Percentiles rank a stretch among this genome's conserved stretches.
Conservation (phyloP, 148 eudicot species). For the Rhododendron simsii region DNA sequence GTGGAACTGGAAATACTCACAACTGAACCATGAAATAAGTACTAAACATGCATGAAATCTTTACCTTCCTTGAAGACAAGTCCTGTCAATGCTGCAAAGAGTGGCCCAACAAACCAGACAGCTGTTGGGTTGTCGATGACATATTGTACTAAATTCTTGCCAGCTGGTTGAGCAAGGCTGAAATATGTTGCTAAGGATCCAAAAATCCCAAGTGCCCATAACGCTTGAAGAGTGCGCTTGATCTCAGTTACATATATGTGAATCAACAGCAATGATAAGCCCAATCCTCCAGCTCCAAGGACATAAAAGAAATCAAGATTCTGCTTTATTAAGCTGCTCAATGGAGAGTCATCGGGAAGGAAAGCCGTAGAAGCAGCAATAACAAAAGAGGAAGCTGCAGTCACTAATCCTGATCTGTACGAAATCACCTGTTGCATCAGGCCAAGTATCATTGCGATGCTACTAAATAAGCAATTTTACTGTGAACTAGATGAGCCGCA, state of each 20-base stretch:
- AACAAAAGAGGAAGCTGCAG: conserved; percentile 72
- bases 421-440: conserved; percentile 48
- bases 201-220: conserved; percentile 59
- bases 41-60: background rate
- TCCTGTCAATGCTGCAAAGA: conserved; percentile 86
- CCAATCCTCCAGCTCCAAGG: conserved; percentile 73
- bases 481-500: background rate
- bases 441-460: background rate
- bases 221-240: conserved; percentile 75
- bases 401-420: conserved; percentile 81
- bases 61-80: conserved; percentile 91
- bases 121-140: conserved; percentile 63
- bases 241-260: conserved; percentile 83
- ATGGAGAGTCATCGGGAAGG: conserved; percentile 29
- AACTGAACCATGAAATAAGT: background rate
- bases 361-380: conserved; percentile 58
- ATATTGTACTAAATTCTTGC: conserved; percentile 51
- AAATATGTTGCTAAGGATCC: conserved; percentile 64
- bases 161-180: conserved; percentile 60
- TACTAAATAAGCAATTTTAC: background rate
- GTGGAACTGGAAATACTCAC: background rate
- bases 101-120: conserved; percentile 85
- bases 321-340: conserved; percentile 21
- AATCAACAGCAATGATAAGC: conserved; percentile 63
- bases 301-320: conserved; percentile 47